phyloP scores from a whole-genome alignment of 106 monocot species.

The Dendrobium officinale region DNA sequence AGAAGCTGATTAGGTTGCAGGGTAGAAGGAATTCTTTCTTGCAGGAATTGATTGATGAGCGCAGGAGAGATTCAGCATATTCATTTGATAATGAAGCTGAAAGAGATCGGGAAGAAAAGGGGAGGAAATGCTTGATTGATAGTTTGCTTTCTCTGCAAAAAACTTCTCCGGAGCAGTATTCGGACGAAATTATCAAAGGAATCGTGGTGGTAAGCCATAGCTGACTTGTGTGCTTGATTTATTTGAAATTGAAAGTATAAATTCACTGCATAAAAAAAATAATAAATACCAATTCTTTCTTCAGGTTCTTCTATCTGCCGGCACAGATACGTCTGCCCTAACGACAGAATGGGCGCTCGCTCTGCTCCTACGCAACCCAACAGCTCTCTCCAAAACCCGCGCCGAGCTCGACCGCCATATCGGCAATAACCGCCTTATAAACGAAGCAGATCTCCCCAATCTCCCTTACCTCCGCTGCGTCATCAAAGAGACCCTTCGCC shows the following conservation, averaged over 20 bases:
- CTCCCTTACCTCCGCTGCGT: constrained; percentile 10
- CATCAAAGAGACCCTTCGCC: constrained; percentile 15
- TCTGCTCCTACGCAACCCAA: constrained; percentile 18
- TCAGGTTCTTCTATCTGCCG: constrained; percentile 13
- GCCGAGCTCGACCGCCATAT: constrained; percentile 14
- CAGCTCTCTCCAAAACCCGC: constrained; percentile 1
- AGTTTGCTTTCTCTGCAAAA: constrained; percentile 27
- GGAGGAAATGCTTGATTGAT: constrained; percentile 15
- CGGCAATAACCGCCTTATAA: not conserved
- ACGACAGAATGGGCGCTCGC: constrained; percentile 38
- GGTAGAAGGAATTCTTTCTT: constrained; percentile 20
- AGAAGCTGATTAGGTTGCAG: constrained; percentile 7
- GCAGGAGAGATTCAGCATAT: not conserved
- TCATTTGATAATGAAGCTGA: not conserved
- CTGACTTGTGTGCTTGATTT: no score
- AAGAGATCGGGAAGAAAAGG: not conserved
- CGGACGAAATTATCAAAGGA: constrained; percentile 31
- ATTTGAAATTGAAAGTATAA: no score
- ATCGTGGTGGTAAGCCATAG: constrained; percentile 11
- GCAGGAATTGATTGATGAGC: constrained; percentile 25
- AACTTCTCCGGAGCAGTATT: constrained; percentile 19
- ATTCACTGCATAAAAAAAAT: no score
- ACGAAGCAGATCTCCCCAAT: constrained; percentile 9
- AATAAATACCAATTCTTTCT: no score
- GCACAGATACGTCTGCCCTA: constrained; percentile 23